Evolutionary conservation across 306 rosid genomes (phyloP), one percentile per base, ranked within the genome.

Genomic region (Gillenia trifoliata): DNA sequence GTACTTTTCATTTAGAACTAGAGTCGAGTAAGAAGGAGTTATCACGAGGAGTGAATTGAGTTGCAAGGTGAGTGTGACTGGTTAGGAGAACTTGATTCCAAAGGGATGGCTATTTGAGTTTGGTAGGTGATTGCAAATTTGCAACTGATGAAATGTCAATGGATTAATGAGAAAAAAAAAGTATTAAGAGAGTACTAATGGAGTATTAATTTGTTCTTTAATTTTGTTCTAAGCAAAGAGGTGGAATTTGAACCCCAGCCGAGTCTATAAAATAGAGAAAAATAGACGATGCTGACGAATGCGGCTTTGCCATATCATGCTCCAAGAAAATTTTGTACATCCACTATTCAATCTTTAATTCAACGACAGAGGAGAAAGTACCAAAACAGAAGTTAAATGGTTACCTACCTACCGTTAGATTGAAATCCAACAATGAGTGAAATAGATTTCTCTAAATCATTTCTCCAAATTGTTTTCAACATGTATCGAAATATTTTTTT

Each of bases 121-220:
- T 83, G 96, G 96, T 88, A 80, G 74, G 86, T 68, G 87, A 86
- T 81, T 61, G 79, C 64, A 55, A 54, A 55, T 33, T 34, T 15
- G 75, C 65, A 71, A 23, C 75, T 40, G 52, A 71, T 40, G 65
- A 55, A 71, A 12, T 55, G 75, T 65, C 56, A 65, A 71, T 55
- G 52, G 33, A 71, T 56, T 54, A 34, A 34, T 33, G 1, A 60
- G 56, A 64, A 22, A 54, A 15, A 28, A 31, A 38, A 38, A 38
- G 41, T 38, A 33, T 49, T 15, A 49, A 16, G 55, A 4, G 31
- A n/a, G 64, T 38, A 38, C n/a, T 30, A 61, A 20, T 29, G 72
- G 57, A 47, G 43, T 28, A n/a, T n/a, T n/a, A n/a, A 10, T 68
- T 47, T 49, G 4, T 68, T 28, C 23, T 47, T 54, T n/a, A 2